Evolutionary conservation across 768 basidiomycete genomes (phyloP).

Genomic region (Melanogaster broomeanus): DNA sequence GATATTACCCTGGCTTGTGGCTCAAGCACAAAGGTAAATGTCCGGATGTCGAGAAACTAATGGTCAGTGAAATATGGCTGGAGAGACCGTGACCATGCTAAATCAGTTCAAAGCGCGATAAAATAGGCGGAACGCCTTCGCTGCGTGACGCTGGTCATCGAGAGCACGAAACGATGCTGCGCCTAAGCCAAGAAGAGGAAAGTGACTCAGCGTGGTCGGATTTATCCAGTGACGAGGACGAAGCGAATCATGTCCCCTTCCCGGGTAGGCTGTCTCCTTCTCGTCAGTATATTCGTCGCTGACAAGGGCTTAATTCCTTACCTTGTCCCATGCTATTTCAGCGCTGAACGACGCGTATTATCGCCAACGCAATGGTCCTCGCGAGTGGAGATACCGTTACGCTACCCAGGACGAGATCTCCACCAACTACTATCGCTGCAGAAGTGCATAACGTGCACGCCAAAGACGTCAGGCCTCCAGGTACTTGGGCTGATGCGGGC

Average conservation of each 20-base stretch:
- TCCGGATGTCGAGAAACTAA: slow-evolving; percentile 17
- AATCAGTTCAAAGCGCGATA: slow-evolving; percentile 19
- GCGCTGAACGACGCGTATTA: slow-evolving; percentile 25
- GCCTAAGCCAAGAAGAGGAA: not conserved
- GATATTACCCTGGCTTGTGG: slow-evolving; percentile 39
- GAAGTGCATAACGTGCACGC: slow-evolving; percentile 12
- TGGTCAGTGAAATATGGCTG: slow-evolving; percentile 21
- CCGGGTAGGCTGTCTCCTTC: slow-evolving; percentile 21
- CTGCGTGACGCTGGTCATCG: too few relatives aligned
- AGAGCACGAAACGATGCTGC: slow-evolving; percentile 4
- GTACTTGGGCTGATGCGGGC: not conserved
- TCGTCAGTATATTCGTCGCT: not conserved
- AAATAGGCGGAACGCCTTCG: not conserved
- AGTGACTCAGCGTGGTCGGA: slow-evolving; percentile 5
- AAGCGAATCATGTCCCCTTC: slow-evolving; percentile 23
- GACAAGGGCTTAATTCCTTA: slow-evolving; percentile 1
- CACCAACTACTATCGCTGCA: slow-evolving; percentile 24
- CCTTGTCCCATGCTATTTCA: slow-evolving; percentile 3
- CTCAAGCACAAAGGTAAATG: slow-evolving; percentile 34
- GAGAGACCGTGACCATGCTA: slow-evolving; percentile 3
- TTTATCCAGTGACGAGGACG: slow-evolving; percentile 17
- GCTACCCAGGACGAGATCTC: slow-evolving; percentile 31
- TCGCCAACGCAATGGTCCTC: slow-evolving; percentile 3
- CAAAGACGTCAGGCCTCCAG: not conserved
- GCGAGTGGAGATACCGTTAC: slow-evolving; percentile 33